A percentile compares a stretch with the other conserved stretches of the same genome.
Evolutionary conservation across 2,329 filamentous ascomycete species (phyloP).

Genomic region (Aspergillus aculeatinus): DNA sequence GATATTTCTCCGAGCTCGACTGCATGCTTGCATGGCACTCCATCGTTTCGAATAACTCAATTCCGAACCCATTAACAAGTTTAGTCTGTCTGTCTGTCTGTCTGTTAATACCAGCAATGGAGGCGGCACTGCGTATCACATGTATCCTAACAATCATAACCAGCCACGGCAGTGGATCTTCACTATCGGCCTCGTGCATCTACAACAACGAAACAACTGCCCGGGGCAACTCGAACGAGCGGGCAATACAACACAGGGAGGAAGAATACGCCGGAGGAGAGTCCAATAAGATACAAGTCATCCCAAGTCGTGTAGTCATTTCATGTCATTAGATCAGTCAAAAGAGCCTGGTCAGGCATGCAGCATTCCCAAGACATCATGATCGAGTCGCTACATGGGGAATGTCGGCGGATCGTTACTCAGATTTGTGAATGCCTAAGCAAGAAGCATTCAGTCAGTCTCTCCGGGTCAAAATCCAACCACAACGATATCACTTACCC

Average conservation of each 20-base stretch:
- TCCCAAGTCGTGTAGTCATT: no score
- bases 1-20: slow-evolving; percentile 23
- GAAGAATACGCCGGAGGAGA: background rate
- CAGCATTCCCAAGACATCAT: background rate
- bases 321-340: background rate
- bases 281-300: no score
- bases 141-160: no score
- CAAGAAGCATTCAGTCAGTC: slow-evolving; percentile 9
- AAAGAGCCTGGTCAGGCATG: background rate
- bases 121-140: no score
- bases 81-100: background rate
- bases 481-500: slow-evolving; percentile 26
- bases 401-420: slow-evolving; percentile 31
- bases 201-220: background rate
- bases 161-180: no score
- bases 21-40: no score
- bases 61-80: background rate
- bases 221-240: background rate
- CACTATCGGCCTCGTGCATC: background rate
- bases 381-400: slow-evolving; percentile 7
- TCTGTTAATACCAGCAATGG: background rate
- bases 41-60: slow-evolving; percentile 14
- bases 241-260: background rate
- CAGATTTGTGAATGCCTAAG: slow-evolving; percentile 36
- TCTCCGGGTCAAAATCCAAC: background rate